phyloP scores from a whole-genome alignment of 208 protist species.

The Angomonas desouzai region DNA sequence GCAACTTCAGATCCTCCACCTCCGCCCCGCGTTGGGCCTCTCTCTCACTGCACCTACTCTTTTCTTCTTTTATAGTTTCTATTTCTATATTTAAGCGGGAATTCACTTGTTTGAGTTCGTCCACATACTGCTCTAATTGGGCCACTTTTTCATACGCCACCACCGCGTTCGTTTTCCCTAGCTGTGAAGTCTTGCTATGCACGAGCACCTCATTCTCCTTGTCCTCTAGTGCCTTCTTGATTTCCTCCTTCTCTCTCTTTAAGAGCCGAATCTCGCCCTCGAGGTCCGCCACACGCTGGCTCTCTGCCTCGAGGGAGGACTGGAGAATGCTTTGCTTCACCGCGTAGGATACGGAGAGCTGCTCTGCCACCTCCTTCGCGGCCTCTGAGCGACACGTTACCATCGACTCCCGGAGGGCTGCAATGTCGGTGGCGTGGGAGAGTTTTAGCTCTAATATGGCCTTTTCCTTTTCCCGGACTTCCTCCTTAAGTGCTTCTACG shows the following conservation, averaged over 20 bases:
- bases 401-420: conserved; percentile 42
- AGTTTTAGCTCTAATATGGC: conserved; percentile 38
- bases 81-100: conserved; percentile 4
- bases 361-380: conserved; percentile 41
- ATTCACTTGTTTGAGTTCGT: conserved; percentile 15
- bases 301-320: conserved; percentile 45
- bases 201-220: conserved; percentile 5
- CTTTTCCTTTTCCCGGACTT: conserved; percentile 32
- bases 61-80: not conserved
- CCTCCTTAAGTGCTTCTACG: conserved; percentile 24
- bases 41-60: not conserved
- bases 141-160: conserved; percentile 11
- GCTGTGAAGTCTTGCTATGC: not conserved
- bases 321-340: conserved; percentile 52
- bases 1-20: conserved; percentile 16
- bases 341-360: conserved; percentile 46
- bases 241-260: not conserved
- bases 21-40: conserved; percentile 13
- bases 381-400: conserved; percentile 34
- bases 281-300: conserved; percentile 27
- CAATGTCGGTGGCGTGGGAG: conserved; percentile 41
- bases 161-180: conserved; percentile 9
- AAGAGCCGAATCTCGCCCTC: conserved; percentile 28
- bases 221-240: conserved; percentile 5
- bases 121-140: conserved; percentile 17